Base-by-base conservation (phyloP, 2,329 filamentous ascomycete species). In the Epichloe typhina region DNA sequence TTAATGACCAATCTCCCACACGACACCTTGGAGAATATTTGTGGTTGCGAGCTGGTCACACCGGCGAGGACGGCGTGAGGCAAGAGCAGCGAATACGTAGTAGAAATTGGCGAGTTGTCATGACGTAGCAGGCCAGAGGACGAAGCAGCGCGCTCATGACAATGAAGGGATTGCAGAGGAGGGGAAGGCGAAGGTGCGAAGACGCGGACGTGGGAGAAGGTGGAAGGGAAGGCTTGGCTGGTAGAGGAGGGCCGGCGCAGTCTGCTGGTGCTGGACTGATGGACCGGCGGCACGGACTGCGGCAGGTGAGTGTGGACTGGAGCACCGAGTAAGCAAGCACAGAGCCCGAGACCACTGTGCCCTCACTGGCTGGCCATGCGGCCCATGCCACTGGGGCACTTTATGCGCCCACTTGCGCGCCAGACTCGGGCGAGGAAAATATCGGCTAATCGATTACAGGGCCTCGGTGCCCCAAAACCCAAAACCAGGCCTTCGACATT, bases 21-120 rank as follows among this genome's bases (percentile, higher is more conserved):
- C 45, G 13, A n/a, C n/a, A 46, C 31, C 39, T 8, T 17, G 11
- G 13, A 31, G 26, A 49, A 35, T 39, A 11, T 9, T 31, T 11
- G 46, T 49, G 50, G 45, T 49, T 50, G 54, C 53, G 53, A 57
- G 49, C 39, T 50, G 51, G 49, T 50, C 47, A 55, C 50, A 51
- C 42, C 37, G 51, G 41, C 33, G 51, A 53, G 44, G 43, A 45
- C 26, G 45, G 40, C 33, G 45, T 41, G 49, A 45, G 46, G 26
- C 45, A 54, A 39, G 45, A 55, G 41, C 49, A 50, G 38, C 39
- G 23, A 47, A 26, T 50, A 31, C 36, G 39, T 50, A 42, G 38
- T 40, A 41, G 36, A 42, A 40, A 51, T 51, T 40, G 50, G 44
- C 38, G 47, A 52, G 33, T 49, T 47, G 43, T 56, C 56, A 57